A percentile compares a stretch with the other conserved stretches of the same genome.
Conservation (phyloP, 2,329 filamentous ascomycete genomes). For the Trichoderma sp. region DNA sequence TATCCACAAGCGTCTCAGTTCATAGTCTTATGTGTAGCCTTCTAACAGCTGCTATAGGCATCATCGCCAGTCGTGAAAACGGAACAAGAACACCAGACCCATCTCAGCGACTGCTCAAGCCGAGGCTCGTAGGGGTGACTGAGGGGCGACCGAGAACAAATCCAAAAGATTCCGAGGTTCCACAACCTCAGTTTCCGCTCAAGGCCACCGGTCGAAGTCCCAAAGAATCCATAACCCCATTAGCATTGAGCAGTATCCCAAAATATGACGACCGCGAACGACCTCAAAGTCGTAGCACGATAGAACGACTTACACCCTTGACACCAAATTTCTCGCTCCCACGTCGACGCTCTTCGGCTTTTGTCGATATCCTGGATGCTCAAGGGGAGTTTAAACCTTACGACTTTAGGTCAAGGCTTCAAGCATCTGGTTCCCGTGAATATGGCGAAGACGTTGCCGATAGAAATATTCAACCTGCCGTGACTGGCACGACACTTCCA, state of each 20-base stretch:
- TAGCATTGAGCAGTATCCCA: neutral
- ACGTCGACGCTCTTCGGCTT: slow-evolving; percentile 10
- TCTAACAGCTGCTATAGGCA: slow-evolving; percentile 4
- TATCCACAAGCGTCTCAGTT: too few relatives aligned
- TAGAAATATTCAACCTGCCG: slow-evolving; percentile 48
- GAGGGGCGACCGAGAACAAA: neutral
- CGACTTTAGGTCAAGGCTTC: slow-evolving; percentile 51
- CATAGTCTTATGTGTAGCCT: neutral
- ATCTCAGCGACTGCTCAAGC: slow-evolving; percentile 13
- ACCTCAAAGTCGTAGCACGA: neutral
- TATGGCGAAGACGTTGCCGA: slow-evolving; percentile 68
- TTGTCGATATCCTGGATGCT: slow-evolving; percentile 59
- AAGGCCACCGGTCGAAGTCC: neutral
- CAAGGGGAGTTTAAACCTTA: slow-evolving; percentile 52
- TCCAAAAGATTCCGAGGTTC: neutral
- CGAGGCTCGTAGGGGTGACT: slow-evolving; percentile 16
- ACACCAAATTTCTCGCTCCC: neutral
- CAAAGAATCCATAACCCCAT: neutral
- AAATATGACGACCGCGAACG: neutral
- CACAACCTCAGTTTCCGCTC: neutral
- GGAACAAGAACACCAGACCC: slow-evolving; percentile 7
- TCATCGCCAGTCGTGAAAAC: neutral
- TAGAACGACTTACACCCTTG: neutral
- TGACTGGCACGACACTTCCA: neutral
- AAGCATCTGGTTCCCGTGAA: slow-evolving; percentile 52